Conservation (phyloP, 2,329 filamentous ascomycete genomes). For the Penicillium brevicompactum region DNA sequence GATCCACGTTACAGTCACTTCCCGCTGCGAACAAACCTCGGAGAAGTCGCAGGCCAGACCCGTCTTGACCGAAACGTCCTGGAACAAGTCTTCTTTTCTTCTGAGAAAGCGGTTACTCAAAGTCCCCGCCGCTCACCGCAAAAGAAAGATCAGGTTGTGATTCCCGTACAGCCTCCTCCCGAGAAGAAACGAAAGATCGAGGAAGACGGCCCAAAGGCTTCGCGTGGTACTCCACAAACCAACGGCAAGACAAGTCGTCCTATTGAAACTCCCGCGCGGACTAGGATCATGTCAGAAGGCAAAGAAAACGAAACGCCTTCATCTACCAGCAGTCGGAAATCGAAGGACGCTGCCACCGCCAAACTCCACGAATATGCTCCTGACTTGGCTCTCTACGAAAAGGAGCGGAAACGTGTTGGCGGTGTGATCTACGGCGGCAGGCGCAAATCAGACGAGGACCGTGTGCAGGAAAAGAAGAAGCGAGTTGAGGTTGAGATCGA, state of each 20-base stretch:
- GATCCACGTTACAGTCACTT: slow-evolving; percentile 82
- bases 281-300: slow-evolving; percentile 57
- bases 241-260: slow-evolving; percentile 31
- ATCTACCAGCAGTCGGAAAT: slow-evolving; percentile 76
- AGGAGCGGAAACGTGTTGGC: slow-evolving; percentile 82
- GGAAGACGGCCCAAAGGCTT: slow-evolving; percentile 18
- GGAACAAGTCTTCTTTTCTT: slow-evolving; percentile 67
- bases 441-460: slow-evolving; percentile 47
- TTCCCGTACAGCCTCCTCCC: slow-evolving; percentile 24
- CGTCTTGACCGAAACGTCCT: slow-evolving; percentile 72
- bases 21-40: slow-evolving; percentile 83
- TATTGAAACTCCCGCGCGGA: slow-evolving; percentile 56
- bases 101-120: slow-evolving; percentile 26
- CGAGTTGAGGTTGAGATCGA: slow-evolving; percentile 50
- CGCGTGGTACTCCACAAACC: slow-evolving; percentile 29
- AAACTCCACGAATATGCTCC: slow-evolving; percentile 75
- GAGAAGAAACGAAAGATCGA: slow-evolving; percentile 23
- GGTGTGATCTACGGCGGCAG: slow-evolving; percentile 64
- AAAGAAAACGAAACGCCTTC: slow-evolving; percentile 87
- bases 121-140: slow-evolving; percentile 36
- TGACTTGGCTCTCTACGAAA: slow-evolving; percentile 89
- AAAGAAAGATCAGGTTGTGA: slow-evolving; percentile 38
- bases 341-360: slow-evolving; percentile 81
- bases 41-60: slow-evolving; percentile 90
- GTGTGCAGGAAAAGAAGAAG: slow-evolving; percentile 42